Conservation (phyloP, 495 filamentous ascomycete genomes). For the Parmelia sp. region DNA sequence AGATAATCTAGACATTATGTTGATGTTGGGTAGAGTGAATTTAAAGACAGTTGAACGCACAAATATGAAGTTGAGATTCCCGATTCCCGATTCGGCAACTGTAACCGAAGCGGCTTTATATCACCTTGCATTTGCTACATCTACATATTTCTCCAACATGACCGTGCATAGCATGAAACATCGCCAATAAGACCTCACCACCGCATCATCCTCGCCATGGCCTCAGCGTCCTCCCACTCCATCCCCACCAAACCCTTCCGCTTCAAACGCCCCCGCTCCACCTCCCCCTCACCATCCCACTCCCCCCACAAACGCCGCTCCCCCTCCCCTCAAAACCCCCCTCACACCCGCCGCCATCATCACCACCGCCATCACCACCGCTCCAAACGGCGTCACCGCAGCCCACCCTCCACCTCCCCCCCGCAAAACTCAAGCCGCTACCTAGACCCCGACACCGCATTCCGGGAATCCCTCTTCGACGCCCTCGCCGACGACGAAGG, state of each 20-base stretch:
- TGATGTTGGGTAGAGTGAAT: constrained; percentile 5
- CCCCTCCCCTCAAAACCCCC: constrained; percentile 2
- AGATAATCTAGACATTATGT: constrained; percentile 42
- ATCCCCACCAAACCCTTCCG: constrained; percentile 24
- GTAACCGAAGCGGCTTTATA: not conserved
- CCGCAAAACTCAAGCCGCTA: constrained; percentile 17
- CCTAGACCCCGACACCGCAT: constrained; percentile 60
- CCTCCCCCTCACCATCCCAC: constrained; percentile 3
- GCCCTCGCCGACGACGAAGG: constrained; percentile 98
- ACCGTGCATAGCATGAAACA: not conserved
- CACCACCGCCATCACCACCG: constrained; percentile 35
- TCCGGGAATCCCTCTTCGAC: constrained; percentile 95
- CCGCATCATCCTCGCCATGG: not conserved
- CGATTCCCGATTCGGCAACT: constrained; percentile 3
- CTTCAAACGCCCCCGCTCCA: constrained; percentile 19
- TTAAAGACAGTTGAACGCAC: not conserved
- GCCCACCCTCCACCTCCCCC: constrained; percentile 21
- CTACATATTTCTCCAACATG: not conserved
- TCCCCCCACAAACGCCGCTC: not conserved
- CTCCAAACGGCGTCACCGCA: constrained; percentile 24
- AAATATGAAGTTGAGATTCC: not conserved
- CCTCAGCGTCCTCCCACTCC: constrained; percentile 20
- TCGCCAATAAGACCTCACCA: not conserved
- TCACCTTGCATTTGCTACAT: not conserved
- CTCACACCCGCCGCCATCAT: constrained; percentile 18